Conservation (phyloP, 768 basidiomycete species). For the Lactarius quietus region DNA sequence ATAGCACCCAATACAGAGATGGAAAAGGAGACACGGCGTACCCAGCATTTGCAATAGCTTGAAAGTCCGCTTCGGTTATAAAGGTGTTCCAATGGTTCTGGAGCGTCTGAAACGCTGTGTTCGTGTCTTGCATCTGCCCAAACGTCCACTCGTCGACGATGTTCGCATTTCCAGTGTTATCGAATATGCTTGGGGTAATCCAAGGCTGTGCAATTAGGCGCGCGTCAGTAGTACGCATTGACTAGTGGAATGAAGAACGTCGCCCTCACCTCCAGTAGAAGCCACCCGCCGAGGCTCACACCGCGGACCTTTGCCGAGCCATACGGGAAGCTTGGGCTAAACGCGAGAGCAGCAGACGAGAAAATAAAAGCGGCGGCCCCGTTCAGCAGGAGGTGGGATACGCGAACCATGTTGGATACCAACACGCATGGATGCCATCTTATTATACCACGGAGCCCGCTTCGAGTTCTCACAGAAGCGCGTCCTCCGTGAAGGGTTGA, state of each 20-base stretch:
- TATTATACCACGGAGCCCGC: too few relatives aligned
- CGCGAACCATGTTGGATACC: conserved; percentile 2
- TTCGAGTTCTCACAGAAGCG: too few relatives aligned
- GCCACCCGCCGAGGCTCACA: conserved; percentile 75
- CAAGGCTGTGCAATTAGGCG: conserved; percentile 46
- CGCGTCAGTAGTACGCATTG: neutral
- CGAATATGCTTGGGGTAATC: conserved; percentile 76
- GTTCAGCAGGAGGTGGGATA: neutral
- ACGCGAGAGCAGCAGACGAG: conserved; percentile 3
- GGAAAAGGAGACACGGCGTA: conserved; percentile 32
- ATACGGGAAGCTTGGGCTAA: conserved; percentile 65
- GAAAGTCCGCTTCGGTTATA: conserved; percentile 82
- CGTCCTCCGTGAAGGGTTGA: neutral
- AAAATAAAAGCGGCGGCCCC: neutral
- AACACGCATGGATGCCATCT: neutral
- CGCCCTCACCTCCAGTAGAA: conserved; percentile 45
- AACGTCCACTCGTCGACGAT: conserved; percentile 82
- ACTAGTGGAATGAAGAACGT: neutral
- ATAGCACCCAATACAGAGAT: neutral
- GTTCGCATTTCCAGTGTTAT: conserved; percentile 53
- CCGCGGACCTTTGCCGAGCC: conserved; percentile 73
- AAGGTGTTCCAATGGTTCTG: conserved; percentile 75
- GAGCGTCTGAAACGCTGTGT: conserved; percentile 48
- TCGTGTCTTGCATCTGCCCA: conserved; percentile 52
- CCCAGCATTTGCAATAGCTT: conserved; percentile 72